Evolutionary conservation across 805 yeast genomes (phyloP).

Genomic region (Ogataea wickerhamii): DNA sequence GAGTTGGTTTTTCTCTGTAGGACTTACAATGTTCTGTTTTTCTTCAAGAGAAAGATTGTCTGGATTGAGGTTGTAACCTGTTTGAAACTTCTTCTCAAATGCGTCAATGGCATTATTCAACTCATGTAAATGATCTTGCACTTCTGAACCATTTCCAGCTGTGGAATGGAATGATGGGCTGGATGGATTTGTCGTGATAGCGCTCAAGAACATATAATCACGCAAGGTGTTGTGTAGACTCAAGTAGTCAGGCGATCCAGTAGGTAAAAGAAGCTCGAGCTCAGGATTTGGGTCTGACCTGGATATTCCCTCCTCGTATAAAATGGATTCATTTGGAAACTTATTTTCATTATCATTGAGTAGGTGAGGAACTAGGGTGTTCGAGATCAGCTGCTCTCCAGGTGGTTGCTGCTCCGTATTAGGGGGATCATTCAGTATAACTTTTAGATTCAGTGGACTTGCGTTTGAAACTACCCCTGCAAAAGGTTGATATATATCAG

Average conservation of each 20-base stretch:
- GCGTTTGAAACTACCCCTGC: neutral
- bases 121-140: slow-evolving; percentile 12
- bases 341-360: neutral
- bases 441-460: slow-evolving; percentile 1
- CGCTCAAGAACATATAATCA: slow-evolving; percentile 35
- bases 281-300: neutral
- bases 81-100: slow-evolving; percentile 1
- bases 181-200: slow-evolving; percentile 10
- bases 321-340: neutral
- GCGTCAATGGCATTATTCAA: slow-evolving; percentile 7
- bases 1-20: slow-evolving; percentile 13
- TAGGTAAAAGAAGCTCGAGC: neutral
- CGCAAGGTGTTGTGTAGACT: slow-evolving; percentile 29
- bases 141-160: neutral
- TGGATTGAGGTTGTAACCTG: too few relatives aligned
- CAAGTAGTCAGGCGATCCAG: slow-evolving; percentile 8
- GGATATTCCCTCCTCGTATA: neutral
- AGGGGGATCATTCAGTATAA: neutral
- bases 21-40: neutral
- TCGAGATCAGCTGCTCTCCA: neutral
- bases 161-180: slow-evolving; percentile 5
- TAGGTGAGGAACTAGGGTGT: neutral
- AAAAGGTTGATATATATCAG: too few relatives aligned
- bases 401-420: neutral
- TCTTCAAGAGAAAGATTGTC: neutral